These are phyloP conservation scores for Tolypocladium nubicola DNA, from an alignment of 2,329 filamentous ascomycete species.

Conservation along the genomic window DNA sequence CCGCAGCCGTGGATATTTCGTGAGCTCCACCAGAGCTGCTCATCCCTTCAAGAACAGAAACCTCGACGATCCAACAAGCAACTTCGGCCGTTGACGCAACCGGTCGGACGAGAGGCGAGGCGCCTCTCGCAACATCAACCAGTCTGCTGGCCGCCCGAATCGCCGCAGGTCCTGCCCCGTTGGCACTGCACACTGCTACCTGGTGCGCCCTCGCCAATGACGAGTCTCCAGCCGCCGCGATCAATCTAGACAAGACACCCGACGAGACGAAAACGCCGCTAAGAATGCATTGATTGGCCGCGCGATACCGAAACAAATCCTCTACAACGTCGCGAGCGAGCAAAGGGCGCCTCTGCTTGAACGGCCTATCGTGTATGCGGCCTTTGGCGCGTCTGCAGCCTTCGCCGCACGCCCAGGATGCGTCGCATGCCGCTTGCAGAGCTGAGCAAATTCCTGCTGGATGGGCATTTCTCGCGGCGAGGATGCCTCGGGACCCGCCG, in stretches of 20 bases:
- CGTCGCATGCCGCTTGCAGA: conserved; percentile 29
- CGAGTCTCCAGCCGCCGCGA: neutral
- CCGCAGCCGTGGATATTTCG: conserved; percentile 1
- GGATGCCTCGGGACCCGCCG: conserved; percentile 26
- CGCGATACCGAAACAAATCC: neutral
- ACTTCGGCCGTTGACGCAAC: neutral
- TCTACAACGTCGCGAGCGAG: neutral
- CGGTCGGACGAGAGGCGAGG: neutral
- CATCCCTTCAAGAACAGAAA: neutral
- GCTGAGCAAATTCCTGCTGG: conserved; percentile 38
- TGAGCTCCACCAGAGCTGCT: neutral
- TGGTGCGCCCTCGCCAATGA: neutral
- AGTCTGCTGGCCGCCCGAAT: neutral
- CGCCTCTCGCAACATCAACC: neutral
- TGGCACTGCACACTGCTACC: neutral
- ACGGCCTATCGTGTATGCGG: neutral
- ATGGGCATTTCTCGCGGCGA: conserved; percentile 28
- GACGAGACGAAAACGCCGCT: neutral
- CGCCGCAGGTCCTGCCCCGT: neutral
- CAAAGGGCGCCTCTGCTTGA: conserved; percentile 6
- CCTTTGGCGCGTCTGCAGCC: neutral
- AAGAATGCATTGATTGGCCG: neutral
- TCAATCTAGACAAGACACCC: neutral
- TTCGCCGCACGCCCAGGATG: conserved; percentile 22
- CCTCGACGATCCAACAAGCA: neutral